phyloP scores from a whole-genome alignment of 2,329 filamentous ascomycete species.

The Fusarium verticillioides region DNA sequence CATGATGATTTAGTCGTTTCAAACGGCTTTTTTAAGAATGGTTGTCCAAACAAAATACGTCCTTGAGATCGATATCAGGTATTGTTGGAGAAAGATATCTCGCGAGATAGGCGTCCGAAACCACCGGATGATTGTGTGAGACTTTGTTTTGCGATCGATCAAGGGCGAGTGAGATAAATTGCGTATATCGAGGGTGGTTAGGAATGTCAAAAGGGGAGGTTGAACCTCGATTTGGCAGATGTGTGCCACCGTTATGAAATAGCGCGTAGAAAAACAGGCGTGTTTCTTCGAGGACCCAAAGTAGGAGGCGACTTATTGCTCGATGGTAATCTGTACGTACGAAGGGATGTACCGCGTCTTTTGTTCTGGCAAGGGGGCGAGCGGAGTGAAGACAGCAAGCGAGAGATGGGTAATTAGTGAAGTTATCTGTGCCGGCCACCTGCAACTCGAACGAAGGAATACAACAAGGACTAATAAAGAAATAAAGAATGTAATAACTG shows the following conservation, averaged over 20 bases:
- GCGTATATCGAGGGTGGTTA: constrained; percentile 12
- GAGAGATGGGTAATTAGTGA: constrained; percentile 32
- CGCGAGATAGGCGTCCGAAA: not conserved
- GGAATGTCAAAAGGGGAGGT: constrained; percentile 32
- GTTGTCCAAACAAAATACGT: constrained; percentile 10
- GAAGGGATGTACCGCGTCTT: constrained; percentile 28
- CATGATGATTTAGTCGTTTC: constrained; percentile 38
- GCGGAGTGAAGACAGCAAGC: constrained; percentile 22
- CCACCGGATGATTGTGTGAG: not conserved
- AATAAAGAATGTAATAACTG: constrained; percentile 31
- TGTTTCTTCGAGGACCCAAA: not conserved
- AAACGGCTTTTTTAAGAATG: not conserved
- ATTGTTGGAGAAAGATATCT: not conserved
- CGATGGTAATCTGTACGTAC: constrained; percentile 3
- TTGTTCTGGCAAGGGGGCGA: constrained; percentile 30
- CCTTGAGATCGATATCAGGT: not conserved
- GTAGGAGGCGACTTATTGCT: constrained; percentile 1
- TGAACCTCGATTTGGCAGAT: constrained; percentile 1
- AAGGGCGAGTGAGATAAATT: constrained; percentile 19
- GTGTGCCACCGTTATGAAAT: constrained; percentile 7
- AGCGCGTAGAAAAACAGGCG: constrained; percentile 9
- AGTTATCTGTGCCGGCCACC: constrained; percentile 1
- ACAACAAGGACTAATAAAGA: constrained; percentile 21
- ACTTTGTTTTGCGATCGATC: not conserved
- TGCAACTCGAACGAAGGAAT: constrained; percentile 4